Evolutionary conservation across 306 rosid species (phyloP).

Genomic region (Ormosia emarginata): DNA sequence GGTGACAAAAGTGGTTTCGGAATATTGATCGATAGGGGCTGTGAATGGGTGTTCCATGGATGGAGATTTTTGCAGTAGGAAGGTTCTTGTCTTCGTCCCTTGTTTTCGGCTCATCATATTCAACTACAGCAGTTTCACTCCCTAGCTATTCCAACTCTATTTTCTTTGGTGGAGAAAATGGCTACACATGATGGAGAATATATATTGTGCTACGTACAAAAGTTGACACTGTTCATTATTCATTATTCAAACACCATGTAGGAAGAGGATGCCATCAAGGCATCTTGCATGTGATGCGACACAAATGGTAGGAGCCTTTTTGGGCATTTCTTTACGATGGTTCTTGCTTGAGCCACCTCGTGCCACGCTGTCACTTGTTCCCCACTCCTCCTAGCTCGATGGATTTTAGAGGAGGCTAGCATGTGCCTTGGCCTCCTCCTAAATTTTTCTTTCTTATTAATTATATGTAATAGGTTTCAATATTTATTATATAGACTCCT

Average conservation of each 20-base stretch:
- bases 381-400: too few species aligned
- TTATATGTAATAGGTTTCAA: too few species aligned
- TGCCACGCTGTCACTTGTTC: not conserved
- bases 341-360: not conserved
- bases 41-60: constrained; percentile 22
- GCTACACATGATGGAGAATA: constrained; percentile 8
- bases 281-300: constrained; percentile 25
- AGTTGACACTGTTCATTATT: constrained; percentile 28
- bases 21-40: not conserved
- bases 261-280: constrained; percentile 16
- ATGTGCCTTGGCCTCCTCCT: too few species aligned
- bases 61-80: constrained; percentile 28
- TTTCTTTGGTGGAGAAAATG: constrained; percentile 30
- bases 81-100: constrained; percentile 35
- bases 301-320: constrained; percentile 7
- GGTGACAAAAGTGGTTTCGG: constrained; percentile 4
- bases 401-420: too few species aligned
- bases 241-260: constrained; percentile 14
- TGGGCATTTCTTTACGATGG: not conserved
- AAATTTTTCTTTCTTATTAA: too few species aligned
- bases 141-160: not conserved
- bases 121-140: not conserved
- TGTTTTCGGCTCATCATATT: constrained; percentile 23
- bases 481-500: too few species aligned
- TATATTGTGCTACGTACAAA: constrained; percentile 27